Base-by-base conservation (phyloP, 2,329 filamentous ascomycete species). In the Stagonosporopsis chrysanthemi region DNA sequence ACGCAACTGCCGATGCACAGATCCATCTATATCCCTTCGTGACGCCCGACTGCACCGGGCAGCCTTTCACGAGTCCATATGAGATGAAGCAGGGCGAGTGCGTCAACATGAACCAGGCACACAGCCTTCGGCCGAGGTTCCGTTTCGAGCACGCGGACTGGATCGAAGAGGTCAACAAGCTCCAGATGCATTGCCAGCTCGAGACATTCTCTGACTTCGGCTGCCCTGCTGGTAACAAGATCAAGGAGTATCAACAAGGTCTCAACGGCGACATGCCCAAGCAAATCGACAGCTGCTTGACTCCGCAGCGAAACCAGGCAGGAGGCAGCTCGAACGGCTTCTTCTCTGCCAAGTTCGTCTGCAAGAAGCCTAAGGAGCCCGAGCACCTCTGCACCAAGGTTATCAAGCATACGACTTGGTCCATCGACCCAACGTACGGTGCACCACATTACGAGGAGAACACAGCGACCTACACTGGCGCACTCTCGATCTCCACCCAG, bases 11-110 rank as follows among this genome's bases (percentile, higher is more conserved):
- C 14, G 48, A 57, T 17, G 54, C 54, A 8, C 38, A 47, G 31
- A 48, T 57, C 15, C 36, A 57, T 11, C 23, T 67, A 26, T 65
- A 58, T 24, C 24, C 50, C 31, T 73, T 66, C 54, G n/a, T 19
- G 35, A 57, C 40, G 15, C 28, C 52, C 9, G 43, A 60, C 42
- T 73, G 70, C 52, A 42, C 52, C 4, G 68, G 61, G 33, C 15
- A 55, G 7, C 61, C 68, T 6, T 28, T 56, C 2, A 53, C 44
- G 17, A 45, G 35, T 26, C 64, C 67, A 7, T 31, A 62, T 43
- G 66, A 72, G 41, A n/a, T 71, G 44, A 57, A 61, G 19, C 36
- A 38, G n/a, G 54, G 52, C 26, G 15, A 65, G 6, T 74, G 71
- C 49, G 43, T 52, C n/a, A 39, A 57, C 11, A 38, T 70, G 15